Base-by-base conservation (phyloP, 2,329 filamentous ascomycete genomes). In the Fusarium agapanthi region DNA sequence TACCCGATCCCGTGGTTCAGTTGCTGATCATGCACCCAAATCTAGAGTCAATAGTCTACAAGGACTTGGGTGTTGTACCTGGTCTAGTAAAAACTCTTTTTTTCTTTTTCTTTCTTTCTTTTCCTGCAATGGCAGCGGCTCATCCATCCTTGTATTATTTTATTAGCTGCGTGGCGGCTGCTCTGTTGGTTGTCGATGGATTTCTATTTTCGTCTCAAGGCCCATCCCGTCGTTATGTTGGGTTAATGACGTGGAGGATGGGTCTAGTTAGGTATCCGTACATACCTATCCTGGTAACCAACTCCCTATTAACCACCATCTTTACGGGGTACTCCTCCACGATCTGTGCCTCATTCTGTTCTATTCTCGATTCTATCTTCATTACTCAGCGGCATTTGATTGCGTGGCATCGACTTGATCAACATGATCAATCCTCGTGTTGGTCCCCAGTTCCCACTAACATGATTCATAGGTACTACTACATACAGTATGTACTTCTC, bases 1-100 rank as follows among this genome's bases (percentile, higher is more conserved):
- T 50, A 59, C 57, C 68, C 62, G 67, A 69, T 72, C 70, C 61
- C 56, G 58, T 66, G 72, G 67, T 62, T 72, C 56, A 66, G 65
- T 41, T 53, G 50, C 55, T 69, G 64, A 69, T 70, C 59, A 73
- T 61, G 51, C 35, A 58, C 30, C 30, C 38, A 24, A 45, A 60
- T 59, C 44, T 66, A 59, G 38, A 66, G 38, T 51, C 44, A 22
- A 59, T 50, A 65, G 41, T 65, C 30, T 22, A 34, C 44, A 58
- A 22, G 28, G 38, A 45, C 45, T 56, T 7, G 8, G 28, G 13
- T 45, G 26, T 32, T 47, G 62, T 67, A 32, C 55, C 63, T 67
- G 64, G 41, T 54, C 48, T 54, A 54, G 65, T 38, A 54, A 54
- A 51, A 47, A 34, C 32, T 44, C 16, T 68, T 67, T 55, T 67